Conservation (phyloP, 352 stramenopile species). For the Pythium folliculosum region DNA sequence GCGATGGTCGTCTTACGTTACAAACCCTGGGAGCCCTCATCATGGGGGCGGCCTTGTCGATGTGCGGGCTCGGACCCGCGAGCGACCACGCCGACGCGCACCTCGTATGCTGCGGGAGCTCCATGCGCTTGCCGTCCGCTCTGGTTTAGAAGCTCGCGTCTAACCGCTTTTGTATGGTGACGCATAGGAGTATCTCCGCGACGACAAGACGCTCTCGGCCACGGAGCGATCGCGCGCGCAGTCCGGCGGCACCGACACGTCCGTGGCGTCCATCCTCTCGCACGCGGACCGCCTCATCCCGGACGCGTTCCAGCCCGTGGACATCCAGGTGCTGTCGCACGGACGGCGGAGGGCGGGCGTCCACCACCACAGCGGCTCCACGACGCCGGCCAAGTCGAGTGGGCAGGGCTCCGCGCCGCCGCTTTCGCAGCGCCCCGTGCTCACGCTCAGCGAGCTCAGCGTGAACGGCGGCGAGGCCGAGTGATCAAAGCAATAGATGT, state of each 20-base stretch:
- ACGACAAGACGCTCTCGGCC: conserved; percentile 26
- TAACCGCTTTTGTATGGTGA: conserved; percentile 10
- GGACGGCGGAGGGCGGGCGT: conserved; percentile 26
- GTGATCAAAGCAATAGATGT: not conserved
- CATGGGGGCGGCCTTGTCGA: conserved; percentile 44
- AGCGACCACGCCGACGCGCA: conserved; percentile 26
- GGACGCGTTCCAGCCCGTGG: conserved; percentile 35
- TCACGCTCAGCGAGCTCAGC: conserved; percentile 3
- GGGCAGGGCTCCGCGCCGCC: not conserved
- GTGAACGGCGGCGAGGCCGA: conserved; percentile 13
- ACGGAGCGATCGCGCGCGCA: conserved; percentile 31
- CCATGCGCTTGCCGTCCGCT: not conserved
- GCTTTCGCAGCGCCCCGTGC: conserved; percentile 10
- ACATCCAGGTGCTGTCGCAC: conserved; percentile 37
- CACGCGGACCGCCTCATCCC: conserved; percentile 32
- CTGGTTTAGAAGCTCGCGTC: not conserved
- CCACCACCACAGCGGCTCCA: conserved; percentile 22
- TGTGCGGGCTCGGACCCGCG: conserved; percentile 38
- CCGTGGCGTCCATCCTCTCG: conserved; percentile 36
- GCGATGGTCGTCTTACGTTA: too few species aligned
- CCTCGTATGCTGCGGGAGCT: conserved; percentile 21
- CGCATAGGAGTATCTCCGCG: conserved; percentile 24
- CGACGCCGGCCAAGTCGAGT: conserved; percentile 24
- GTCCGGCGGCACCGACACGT: conserved; percentile 30
- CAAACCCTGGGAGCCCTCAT: too few species aligned